A percentile compares a stretch with the other conserved stretches of the same genome.
Conservation (phyloP, 2,329 filamentous ascomycete genomes). For the Venturiaceae sp. region DNA sequence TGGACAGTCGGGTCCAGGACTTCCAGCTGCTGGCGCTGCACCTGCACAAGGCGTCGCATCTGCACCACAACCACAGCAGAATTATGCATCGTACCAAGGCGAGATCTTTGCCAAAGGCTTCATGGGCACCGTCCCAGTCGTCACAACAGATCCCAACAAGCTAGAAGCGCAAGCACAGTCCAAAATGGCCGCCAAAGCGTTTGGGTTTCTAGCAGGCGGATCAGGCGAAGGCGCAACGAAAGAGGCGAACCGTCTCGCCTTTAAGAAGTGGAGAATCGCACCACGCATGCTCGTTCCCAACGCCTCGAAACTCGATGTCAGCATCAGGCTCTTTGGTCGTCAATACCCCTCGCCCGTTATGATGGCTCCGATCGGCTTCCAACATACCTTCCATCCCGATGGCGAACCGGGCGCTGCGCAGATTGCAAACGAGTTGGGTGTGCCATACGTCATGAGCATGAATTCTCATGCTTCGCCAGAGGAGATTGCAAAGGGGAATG, state of each 20-base stretch:
- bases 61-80: background rate
- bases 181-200: conserved; percentile 24
- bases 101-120: conserved; percentile 44
- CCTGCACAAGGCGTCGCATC: background rate
- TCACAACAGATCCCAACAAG: conserved; percentile 50
- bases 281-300: conserved; percentile 29
- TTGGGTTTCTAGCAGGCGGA: conserved; percentile 27
- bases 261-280: conserved; percentile 27
- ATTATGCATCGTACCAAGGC: background rate
- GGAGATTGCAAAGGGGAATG: conserved; percentile 51
- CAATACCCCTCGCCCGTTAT: conserved; percentile 44
- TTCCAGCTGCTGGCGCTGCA: background rate
- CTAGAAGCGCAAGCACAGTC: conserved; percentile 45
- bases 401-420: conserved; percentile 54
- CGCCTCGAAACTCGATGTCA: conserved; percentile 17
- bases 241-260: conserved; percentile 26
- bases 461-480: conserved; percentile 56
- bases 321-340: conserved; percentile 23
- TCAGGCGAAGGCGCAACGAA: conserved; percentile 27
- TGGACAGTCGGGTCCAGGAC: background rate
- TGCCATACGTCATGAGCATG: conserved; percentile 61
- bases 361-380: conserved; percentile 61
- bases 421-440: conserved; percentile 48
- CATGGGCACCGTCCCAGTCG: conserved; percentile 34
- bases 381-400: conserved; percentile 56